phyloP scores from a whole-genome alignment of 2,329 filamentous ascomycete species.

The Scedosporium aurantiacum region DNA sequence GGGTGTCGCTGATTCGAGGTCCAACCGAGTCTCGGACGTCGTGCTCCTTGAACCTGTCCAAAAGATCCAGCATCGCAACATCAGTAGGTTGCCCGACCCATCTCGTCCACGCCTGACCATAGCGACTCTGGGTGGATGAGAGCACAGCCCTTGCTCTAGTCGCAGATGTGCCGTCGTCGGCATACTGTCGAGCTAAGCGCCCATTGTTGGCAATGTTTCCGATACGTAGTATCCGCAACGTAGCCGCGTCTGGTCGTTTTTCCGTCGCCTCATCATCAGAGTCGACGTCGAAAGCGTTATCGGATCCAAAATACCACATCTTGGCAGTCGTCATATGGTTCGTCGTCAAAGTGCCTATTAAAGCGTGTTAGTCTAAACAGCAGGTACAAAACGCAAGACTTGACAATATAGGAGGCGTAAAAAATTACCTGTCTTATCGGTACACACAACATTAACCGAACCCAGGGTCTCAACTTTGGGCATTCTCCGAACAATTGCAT shows the following conservation, averaged over 20 bases:
- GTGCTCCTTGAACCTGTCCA: conserved; percentile 84
- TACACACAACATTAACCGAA: conserved; percentile 99
- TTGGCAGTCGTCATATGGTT: conserved; percentile 98
- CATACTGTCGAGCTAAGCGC: conserved; percentile 61
- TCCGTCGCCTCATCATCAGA: conserved; percentile 44
- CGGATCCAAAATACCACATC: conserved; percentile 83
- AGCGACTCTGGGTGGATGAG: conserved; percentile 60
- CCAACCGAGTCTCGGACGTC: conserved; percentile 82
- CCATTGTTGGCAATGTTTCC: conserved; percentile 97
- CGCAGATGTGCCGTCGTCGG: conserved; percentile 54
- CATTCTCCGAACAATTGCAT: conserved; percentile 89
- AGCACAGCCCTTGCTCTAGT: conserved; percentile 52
- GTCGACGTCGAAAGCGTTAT: conserved; percentile 39
- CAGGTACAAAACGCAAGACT: not conserved
- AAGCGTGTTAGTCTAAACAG: conserved; percentile 5
- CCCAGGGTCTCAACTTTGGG: conserved; percentile 96
- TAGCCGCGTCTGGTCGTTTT: conserved; percentile 57
- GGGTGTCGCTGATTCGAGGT: conserved; percentile 71
- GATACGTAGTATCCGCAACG: conserved; percentile 72
- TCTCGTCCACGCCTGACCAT: conserved; percentile 59
- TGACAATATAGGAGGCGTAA: not conserved
- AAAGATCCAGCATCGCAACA: conserved; percentile 87
- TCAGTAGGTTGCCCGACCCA: conserved; percentile 98
- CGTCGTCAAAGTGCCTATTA: conserved; percentile 73
- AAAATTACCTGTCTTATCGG: conserved; percentile 75